Conservation (phyloP, 2,329 filamentous ascomycete genomes). For the Coleophoma eucalyptorum region DNA sequence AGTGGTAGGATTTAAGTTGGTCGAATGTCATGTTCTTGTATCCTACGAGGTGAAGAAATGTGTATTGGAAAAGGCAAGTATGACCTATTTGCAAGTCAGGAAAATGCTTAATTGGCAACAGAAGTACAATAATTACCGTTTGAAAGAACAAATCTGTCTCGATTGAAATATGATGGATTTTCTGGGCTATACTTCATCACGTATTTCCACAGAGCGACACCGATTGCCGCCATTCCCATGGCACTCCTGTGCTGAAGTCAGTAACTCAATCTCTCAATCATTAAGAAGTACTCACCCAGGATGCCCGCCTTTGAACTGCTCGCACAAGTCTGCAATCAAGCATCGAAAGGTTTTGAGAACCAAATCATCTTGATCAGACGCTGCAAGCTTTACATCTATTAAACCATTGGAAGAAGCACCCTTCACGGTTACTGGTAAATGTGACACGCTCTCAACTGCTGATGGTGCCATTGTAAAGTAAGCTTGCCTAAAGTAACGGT, state of each 20-base stretch:
- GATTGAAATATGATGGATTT: slow-evolving; percentile 35
- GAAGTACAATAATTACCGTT: slow-evolving; percentile 27
- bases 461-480: slow-evolving; percentile 1
- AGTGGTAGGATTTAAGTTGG: slow-evolving; percentile 42
- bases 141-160: slow-evolving; percentile 40
- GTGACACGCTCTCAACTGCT: slow-evolving; percentile 3
- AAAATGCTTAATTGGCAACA: background rate
- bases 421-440: slow-evolving; percentile 1
- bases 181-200: slow-evolving; percentile 36
- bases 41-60: slow-evolving; percentile 39
- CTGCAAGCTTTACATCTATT: background rate
- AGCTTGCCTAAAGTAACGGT: background rate
- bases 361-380: slow-evolving; percentile 3
- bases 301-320: slow-evolving; percentile 68
- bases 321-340: slow-evolving; percentile 64
- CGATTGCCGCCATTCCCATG: slow-evolving; percentile 40
- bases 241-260: slow-evolving; percentile 1
- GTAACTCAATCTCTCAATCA: too few relatives aligned
- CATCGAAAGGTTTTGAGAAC: slow-evolving; percentile 58
- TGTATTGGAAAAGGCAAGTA: slow-evolving; percentile 40
- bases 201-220: slow-evolving; percentile 37
- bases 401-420: background rate
- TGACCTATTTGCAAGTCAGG: slow-evolving; percentile 28
- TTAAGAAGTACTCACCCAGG: slow-evolving; percentile 46
- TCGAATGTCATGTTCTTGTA: slow-evolving; percentile 43